Conservation (phyloP, 83 land plant species). For the Larix sibirica region DNA sequence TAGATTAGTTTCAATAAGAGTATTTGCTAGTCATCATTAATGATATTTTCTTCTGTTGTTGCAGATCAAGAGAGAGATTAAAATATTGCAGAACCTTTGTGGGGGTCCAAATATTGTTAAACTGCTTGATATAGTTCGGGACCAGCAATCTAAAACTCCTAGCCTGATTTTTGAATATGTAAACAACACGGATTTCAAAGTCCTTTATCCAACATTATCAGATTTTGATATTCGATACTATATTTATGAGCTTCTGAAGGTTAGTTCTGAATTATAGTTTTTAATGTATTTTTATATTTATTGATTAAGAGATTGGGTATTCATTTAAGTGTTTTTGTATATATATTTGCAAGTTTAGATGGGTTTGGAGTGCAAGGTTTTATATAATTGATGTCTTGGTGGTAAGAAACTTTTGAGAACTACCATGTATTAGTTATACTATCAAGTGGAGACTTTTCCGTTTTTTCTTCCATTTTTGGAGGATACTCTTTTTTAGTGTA, state of each 20-base stretch:
- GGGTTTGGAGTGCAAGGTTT: neutral
- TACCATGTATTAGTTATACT: neutral
- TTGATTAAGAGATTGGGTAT: neutral
- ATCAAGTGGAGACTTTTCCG: neutral
- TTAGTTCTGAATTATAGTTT: conserved; percentile 21
- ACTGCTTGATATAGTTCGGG: conserved; percentile 93
- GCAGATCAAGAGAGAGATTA: conserved; percentile 97
- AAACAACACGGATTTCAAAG: conserved; percentile 93
- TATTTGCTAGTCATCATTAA: neutral
- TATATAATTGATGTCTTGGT: neutral
- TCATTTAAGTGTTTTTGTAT: too few relatives aligned
- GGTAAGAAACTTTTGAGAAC: neutral
- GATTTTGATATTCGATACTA: conserved; percentile 93
- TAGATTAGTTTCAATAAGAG: neutral
- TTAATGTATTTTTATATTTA: neutral
- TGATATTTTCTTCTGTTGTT: neutral
- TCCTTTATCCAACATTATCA: conserved; percentile 86
- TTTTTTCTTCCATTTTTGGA: neutral
- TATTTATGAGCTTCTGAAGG: conserved; percentile 91
- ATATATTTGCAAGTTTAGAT: neutral
- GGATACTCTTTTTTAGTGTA: too few relatives aligned
- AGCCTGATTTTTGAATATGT: conserved; percentile 93
- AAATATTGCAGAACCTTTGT: conserved; percentile 90
- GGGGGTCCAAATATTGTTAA: conserved; percentile 97
- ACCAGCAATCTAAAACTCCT: conserved; percentile 97